Conservation (phyloP, 129 eudicot genomes). For the Flaveria sonorensis region DNA sequence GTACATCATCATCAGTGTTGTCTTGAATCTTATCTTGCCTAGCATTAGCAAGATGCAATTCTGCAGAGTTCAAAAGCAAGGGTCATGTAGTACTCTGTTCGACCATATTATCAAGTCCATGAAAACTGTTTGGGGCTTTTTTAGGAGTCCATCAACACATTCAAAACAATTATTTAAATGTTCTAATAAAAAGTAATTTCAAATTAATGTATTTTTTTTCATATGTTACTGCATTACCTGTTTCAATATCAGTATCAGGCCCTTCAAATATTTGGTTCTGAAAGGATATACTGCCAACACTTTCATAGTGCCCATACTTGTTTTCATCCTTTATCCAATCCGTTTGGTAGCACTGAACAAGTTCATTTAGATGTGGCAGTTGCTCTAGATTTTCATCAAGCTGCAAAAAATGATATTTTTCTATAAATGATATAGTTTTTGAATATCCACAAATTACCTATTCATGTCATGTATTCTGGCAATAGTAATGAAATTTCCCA, state of each 20-base stretch:
- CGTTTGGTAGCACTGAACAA: slow-evolving; percentile 89
- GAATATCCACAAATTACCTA: slow-evolving; percentile 8
- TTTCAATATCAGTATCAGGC: slow-evolving; percentile 96
- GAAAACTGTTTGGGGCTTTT: background rate
- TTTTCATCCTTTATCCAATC: slow-evolving; percentile 95
- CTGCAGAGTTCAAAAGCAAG: slow-evolving; percentile 45
- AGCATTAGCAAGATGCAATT: slow-evolving; percentile 89
- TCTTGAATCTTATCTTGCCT: slow-evolving; percentile 67
- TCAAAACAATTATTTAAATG: background rate
- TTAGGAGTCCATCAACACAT: slow-evolving; percentile 15
- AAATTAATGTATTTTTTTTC: slow-evolving; percentile 9
- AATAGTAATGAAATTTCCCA: slow-evolving; percentile 18
- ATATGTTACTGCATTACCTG: slow-evolving; percentile 52
- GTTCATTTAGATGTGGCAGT: slow-evolving; percentile 97
- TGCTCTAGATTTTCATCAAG: slow-evolving; percentile 97
- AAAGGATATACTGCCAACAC: slow-evolving; percentile 68
- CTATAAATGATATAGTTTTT: slow-evolving; percentile 8
- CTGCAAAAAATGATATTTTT: slow-evolving; percentile 43
- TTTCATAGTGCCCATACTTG: slow-evolving; percentile 98
- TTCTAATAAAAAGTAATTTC: slow-evolving; percentile 1
- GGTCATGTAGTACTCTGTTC: slow-evolving; percentile 16
- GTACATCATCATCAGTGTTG: slow-evolving; percentile 78
- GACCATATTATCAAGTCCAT: background rate
- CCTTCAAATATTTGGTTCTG: slow-evolving; percentile 96
- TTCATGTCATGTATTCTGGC: slow-evolving; percentile 6